Base-by-base conservation (phyloP, 805 yeast genomes). In the Kazachstania martiniae region DNA sequence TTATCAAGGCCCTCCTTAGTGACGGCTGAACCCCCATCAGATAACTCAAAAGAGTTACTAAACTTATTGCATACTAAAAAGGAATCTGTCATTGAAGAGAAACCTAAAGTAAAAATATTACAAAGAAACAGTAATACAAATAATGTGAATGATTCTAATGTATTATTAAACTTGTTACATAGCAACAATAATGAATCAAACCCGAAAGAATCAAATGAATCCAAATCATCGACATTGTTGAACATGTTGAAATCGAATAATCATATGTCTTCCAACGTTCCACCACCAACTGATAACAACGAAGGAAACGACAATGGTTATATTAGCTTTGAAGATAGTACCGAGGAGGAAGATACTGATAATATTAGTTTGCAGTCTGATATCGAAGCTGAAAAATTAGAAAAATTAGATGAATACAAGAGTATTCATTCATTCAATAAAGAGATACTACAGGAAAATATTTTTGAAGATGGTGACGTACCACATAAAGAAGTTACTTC, bases 1-100 rank as follows among this genome's bases (percentile, higher is more conserved):
- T 56, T 69, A 9, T 53, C 64, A 7, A 53, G 51, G 33, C 61
- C 63, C 25, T 51, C 59, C 7, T 44, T 61, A 30, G 52, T 51
- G n/a, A 39, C 53, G 4, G 41, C 47, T 12, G 15, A 21, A 8
- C 24, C 22, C 17, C 13, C 12, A 4, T 22, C 25, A 8, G 22
- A 32, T 4, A 29, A 13, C n/a, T 35, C 17, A 28, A 37, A 18
- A 34, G 37, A 24, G 28, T 23, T 23, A n/a, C 25, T 23, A 23
- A 23, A 23, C 12, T n/a, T 23, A 9, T 23, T 23, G n/a, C 8
- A 8, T 9, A 9, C 25, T 6, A 23, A 23, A 23, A 23, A 19
- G 10, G 22, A 19, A 19, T 10, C 22, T 19, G 10, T 8, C 22
- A 19, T n/a, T n/a, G n/a, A n/a, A n/a, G n/a, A n/a, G n/a, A n/a